These are phyloP conservation scores for Termitomyces titanicus DNA, from an alignment of 768 basidiomycete genomes.

Conservation along the genomic window DNA sequence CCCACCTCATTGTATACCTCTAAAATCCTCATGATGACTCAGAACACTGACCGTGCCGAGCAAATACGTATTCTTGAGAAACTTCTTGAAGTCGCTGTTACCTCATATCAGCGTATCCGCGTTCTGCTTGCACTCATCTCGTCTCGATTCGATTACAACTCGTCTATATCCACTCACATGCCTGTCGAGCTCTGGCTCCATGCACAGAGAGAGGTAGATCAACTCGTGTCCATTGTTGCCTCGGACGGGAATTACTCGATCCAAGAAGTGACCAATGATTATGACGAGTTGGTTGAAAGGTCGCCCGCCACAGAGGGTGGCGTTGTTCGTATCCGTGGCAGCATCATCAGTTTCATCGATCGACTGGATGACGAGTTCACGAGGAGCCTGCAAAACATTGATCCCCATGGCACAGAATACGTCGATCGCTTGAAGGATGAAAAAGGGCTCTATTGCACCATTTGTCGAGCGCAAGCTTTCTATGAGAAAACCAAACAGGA, in stretches of 20 bases:
- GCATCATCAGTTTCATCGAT: conserved; percentile 94
- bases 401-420: conserved; percentile 99
- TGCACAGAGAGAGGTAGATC: conserved; percentile 86
- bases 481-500: conserved; percentile 79
- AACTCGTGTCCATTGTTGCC: conserved; percentile 77
- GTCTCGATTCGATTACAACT: conserved; percentile 96
- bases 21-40: neutral
- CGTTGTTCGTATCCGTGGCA: conserved; percentile 86
- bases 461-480: conserved; percentile 88
- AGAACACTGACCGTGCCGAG: conserved; percentile 97
- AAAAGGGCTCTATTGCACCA: conserved; percentile 88
- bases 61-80: conserved; percentile 91
- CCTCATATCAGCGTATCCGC: conserved; percentile 90
- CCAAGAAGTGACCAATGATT: conserved; percentile 84
- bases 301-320: conserved; percentile 69
- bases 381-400: conserved; percentile 94
- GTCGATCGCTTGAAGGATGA: conserved; percentile 96
- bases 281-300: conserved; percentile 87
- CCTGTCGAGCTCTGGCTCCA: conserved; percentile 88
- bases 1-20: neutral
- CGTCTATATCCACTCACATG: conserved; percentile 82
- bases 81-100: conserved; percentile 79
- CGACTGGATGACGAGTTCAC: conserved; percentile 98
- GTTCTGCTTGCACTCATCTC: conserved; percentile 92
- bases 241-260: conserved; percentile 74